These are phyloP conservation scores for Plenodomus lindquistii DNA, from an alignment of 2,329 filamentous ascomycete species.

Conservation along the genomic window DNA sequence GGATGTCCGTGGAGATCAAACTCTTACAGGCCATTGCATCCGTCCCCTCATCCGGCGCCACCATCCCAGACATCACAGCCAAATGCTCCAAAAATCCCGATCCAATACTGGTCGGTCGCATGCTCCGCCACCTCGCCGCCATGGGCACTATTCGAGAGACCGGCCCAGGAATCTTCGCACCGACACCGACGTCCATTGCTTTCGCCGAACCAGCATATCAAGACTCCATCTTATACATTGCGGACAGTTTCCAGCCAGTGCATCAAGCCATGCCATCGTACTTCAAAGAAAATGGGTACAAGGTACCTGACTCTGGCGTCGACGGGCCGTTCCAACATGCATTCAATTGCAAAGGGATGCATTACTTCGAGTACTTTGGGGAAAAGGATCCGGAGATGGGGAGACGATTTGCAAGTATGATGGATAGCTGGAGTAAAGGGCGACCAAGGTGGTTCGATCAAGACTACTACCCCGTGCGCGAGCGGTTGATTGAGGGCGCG, in stretches of 20 bases:
- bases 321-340: slow-evolving; percentile 30
- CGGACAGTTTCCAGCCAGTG: slow-evolving; percentile 24
- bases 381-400: slow-evolving; percentile 26
- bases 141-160: slow-evolving; percentile 26
- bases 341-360: slow-evolving; percentile 21
- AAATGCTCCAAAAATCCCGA: slow-evolving; percentile 17
- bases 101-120: slow-evolving; percentile 25
- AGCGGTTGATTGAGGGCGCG: slow-evolving; percentile 24
- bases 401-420: slow-evolving; percentile 31
- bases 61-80: slow-evolving; percentile 16
- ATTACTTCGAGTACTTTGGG: slow-evolving; percentile 30
- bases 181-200: slow-evolving; percentile 17
- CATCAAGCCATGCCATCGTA: slow-evolving; percentile 20
- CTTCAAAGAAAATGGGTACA: slow-evolving; percentile 20
- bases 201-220: slow-evolving; percentile 23
- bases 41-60: slow-evolving; percentile 11
- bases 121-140: slow-evolving; percentile 34
- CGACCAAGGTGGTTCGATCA: slow-evolving; percentile 26
- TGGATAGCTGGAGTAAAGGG: slow-evolving; percentile 31
- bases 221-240: slow-evolving; percentile 26
- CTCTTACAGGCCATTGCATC: slow-evolving; percentile 25
- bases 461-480: slow-evolving; percentile 28
- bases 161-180: slow-evolving; percentile 19
- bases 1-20: slow-evolving; percentile 25
- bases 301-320: slow-evolving; percentile 15